phyloP scores from a whole-genome alignment of 2,329 filamentous ascomycete species.

The Hypoxylon sp. region DNA sequence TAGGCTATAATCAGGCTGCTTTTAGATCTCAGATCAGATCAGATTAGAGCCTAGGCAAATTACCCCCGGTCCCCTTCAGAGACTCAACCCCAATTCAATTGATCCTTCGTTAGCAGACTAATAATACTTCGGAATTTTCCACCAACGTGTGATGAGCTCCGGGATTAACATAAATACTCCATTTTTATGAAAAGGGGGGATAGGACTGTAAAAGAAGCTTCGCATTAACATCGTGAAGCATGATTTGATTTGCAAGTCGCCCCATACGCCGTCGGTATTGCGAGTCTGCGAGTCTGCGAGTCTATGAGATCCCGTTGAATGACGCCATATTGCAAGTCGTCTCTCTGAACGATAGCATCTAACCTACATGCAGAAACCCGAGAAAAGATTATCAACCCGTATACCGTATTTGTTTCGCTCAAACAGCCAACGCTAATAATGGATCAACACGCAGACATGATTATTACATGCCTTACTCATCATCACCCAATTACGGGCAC shows the following conservation, averaged over 20 bases:
- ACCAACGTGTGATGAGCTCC: conserved; percentile 29
- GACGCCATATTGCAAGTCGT: conserved; percentile 23
- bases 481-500: conserved; percentile 17
- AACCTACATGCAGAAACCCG: neutral
- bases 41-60: conserved; percentile 31
- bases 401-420: conserved; percentile 23
- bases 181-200: neutral
- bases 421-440: conserved; percentile 31
- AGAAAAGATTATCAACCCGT: conserved; percentile 17
- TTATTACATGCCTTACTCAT: conserved; percentile 20
- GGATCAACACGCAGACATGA: conserved; percentile 27
- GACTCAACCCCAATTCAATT: conserved; percentile 30
- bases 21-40: conserved; percentile 45
- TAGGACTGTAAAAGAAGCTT: conserved; percentile 10
- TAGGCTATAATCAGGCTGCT: conserved; percentile 28
- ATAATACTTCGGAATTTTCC: conserved; percentile 21
- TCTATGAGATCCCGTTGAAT: conserved; percentile 8
- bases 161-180: conserved; percentile 13
- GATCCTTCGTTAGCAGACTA: conserved; percentile 24
- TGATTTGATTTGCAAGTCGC: neutral
- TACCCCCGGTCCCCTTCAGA: conserved; percentile 21
- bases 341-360: conserved; percentile 15
- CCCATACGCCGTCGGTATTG: neutral
- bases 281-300: neutral
- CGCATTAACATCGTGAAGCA: conserved; percentile 18